phyloP scores from a whole-genome alignment of 371 early-diverging fungal genomes.

The Mucor indicus region DNA sequence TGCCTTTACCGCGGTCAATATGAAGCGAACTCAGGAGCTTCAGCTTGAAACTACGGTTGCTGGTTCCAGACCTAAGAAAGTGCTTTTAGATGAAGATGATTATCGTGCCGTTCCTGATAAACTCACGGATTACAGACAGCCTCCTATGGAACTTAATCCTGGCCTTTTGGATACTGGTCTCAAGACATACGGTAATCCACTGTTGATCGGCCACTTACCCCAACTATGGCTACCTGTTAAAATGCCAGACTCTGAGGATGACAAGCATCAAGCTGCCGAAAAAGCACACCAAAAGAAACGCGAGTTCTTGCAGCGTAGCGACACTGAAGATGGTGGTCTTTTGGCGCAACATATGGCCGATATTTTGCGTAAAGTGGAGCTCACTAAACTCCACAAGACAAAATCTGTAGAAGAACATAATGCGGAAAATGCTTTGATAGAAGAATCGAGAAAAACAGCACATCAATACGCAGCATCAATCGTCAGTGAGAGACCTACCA shows the following conservation, averaged over 20 bases:
- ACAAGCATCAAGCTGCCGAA: background rate
- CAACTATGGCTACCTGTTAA: slow-evolving; percentile 73
- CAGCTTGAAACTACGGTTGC: background rate
- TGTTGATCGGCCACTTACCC: slow-evolving; percentile 65
- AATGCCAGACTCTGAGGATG: slow-evolving; percentile 11
- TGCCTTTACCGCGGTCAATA: slow-evolving; percentile 14
- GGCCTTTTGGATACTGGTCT: slow-evolving; percentile 74
- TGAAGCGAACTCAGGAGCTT: background rate
- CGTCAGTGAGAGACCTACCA: slow-evolving; percentile 2
- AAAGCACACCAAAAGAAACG: background rate
- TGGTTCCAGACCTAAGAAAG: slow-evolving; percentile 9
- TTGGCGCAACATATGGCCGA: slow-evolving; percentile 26
- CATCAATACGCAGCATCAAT: slow-evolving; percentile 9
- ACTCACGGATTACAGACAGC: slow-evolving; percentile 63
- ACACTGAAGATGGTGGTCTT: slow-evolving; percentile 6
- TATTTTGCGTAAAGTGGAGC: slow-evolving; percentile 27
- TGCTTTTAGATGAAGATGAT: slow-evolving; percentile 60
- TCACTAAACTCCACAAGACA: background rate
- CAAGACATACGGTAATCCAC: slow-evolving; percentile 65
- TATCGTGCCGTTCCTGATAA: slow-evolving; percentile 59
- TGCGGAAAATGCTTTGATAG: background rate
- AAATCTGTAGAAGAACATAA: background rate
- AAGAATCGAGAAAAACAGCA: slow-evolving; percentile 8
- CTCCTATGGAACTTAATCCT: slow-evolving; percentile 67
- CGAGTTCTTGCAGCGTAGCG: slow-evolving; percentile 1